These are phyloP conservation scores for Emmonsiellopsis sp. DNA, from an alignment of 2,329 filamentous ascomycete species.

Conservation along the genomic window DNA sequence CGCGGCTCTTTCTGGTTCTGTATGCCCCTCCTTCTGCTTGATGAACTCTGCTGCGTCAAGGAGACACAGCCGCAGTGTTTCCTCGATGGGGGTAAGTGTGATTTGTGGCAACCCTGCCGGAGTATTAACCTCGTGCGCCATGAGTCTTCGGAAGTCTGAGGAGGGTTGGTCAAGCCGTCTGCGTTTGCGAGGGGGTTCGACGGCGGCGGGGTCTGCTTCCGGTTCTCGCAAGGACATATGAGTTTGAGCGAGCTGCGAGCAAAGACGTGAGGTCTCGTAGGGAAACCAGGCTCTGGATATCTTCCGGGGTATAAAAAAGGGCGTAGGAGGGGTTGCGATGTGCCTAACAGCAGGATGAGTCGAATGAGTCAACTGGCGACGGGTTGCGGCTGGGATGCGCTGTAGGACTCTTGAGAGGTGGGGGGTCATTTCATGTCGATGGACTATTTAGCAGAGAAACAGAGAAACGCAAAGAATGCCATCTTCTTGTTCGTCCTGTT, in stretches of 20 bases:
- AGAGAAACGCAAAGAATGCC: background rate
- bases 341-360: background rate
- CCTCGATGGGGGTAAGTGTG: slow-evolving; percentile 60
- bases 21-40: slow-evolving; percentile 22
- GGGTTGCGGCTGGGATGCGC: background rate
- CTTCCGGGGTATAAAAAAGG: background rate
- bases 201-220: slow-evolving; percentile 9
- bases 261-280: background rate
- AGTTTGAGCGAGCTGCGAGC: background rate
- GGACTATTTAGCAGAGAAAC: background rate
- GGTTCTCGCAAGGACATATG: slow-evolving; percentile 21
- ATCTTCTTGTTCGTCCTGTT: background rate
- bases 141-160: slow-evolving; percentile 14
- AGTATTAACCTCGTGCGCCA: slow-evolving; percentile 14
- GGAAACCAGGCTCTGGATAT: background rate
- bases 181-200: slow-evolving; percentile 23
- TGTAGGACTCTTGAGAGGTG: background rate
- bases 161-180: slow-evolving; percentile 18
- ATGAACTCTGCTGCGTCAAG: slow-evolving; percentile 72
- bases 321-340: background rate
- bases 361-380: background rate
- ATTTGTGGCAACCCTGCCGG: slow-evolving; percentile 29
- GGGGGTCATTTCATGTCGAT: background rate
- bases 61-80: slow-evolving; percentile 63
- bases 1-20: slow-evolving; percentile 25